phyloP scores from a whole-genome alignment of 805 yeast genomes.

The Pichia paraexigua region DNA sequence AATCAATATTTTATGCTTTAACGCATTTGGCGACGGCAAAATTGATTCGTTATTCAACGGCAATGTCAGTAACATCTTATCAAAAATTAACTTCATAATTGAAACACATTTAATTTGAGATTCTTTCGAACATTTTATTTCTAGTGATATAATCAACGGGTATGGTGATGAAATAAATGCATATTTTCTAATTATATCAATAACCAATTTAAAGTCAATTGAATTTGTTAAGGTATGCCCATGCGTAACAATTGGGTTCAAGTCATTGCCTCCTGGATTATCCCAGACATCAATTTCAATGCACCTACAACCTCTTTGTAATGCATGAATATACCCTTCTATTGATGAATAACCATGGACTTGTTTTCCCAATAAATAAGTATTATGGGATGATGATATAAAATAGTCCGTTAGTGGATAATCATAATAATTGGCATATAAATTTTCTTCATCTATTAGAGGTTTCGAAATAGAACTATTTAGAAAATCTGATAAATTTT shows the following conservation, averaged over 20 bases:
- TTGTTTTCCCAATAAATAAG: slow-evolving; percentile 83
- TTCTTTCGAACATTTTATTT: slow-evolving; percentile 63
- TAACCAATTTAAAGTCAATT: slow-evolving; percentile 59
- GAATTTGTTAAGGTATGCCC: slow-evolving; percentile 79
- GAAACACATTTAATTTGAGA: slow-evolving; percentile 57
- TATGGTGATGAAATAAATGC: slow-evolving; percentile 83
- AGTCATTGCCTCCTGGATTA: slow-evolving; percentile 27
- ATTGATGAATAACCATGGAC: slow-evolving; percentile 80
- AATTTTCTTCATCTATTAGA: slow-evolving; percentile 13
- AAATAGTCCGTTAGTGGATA: slow-evolving; percentile 78
- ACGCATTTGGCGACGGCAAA: slow-evolving; percentile 66
- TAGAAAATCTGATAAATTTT: slow-evolving; percentile 25
- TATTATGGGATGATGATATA: slow-evolving; percentile 91
- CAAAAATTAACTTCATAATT: slow-evolving; percentile 49
- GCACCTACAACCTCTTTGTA: slow-evolving; percentile 90
- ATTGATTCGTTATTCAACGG: slow-evolving; percentile 25
- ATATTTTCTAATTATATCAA: slow-evolving; percentile 67
- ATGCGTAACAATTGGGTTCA: slow-evolving; percentile 83
- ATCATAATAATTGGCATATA: slow-evolving; percentile 30
- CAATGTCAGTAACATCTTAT: slow-evolving; percentile 41
- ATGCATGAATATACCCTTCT: slow-evolving; percentile 78
- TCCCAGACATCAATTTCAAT: slow-evolving; percentile 97
- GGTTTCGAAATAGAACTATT: slow-evolving; percentile 27
- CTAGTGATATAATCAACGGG: slow-evolving; percentile 82
- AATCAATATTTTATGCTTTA: slow-evolving; percentile 63